Evolutionary conservation across 202 grass and related monocot species (phyloP).

Genomic region (Miscanthus sacchariflorus): DNA sequence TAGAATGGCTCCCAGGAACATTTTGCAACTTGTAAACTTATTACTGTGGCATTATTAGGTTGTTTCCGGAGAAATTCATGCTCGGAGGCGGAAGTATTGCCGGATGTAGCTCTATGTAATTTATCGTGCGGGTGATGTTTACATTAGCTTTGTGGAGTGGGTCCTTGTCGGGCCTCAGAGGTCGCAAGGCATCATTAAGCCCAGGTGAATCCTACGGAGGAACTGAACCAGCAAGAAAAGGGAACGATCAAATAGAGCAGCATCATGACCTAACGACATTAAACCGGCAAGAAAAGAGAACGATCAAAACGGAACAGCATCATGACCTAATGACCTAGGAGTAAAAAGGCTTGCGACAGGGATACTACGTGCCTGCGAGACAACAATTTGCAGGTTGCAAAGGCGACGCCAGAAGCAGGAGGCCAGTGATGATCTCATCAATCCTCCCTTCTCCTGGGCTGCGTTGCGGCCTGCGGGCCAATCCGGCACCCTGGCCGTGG

Average conservation of each 20-base stretch:
- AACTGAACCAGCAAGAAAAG: background rate
- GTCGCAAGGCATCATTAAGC: background rate
- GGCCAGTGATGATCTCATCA: background rate
- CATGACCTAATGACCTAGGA: background rate
- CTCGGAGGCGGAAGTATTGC: background rate
- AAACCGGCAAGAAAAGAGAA: background rate
- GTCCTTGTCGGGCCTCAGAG: background rate
- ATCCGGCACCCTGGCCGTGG: conserved; percentile 1
- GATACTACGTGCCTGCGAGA: background rate
- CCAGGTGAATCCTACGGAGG: background rate
- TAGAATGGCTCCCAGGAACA: too few species aligned
- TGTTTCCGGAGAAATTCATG: too few species aligned
- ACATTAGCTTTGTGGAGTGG: background rate
- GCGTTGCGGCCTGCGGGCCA: conserved; percentile 4
- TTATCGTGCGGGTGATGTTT: too few species aligned
- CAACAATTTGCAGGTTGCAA: background rate
- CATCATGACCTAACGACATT: background rate
- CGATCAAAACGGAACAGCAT: background rate
- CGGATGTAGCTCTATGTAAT: background rate
- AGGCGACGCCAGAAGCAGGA: background rate
- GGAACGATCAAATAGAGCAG: background rate
- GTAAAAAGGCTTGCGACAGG: background rate
- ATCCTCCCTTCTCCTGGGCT: background rate
- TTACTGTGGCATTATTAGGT: background rate
- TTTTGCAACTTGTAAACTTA: background rate